Base-by-base conservation (phyloP, 2,329 filamentous ascomycete genomes). In the Pseudogymnoascus verrucosus region DNA sequence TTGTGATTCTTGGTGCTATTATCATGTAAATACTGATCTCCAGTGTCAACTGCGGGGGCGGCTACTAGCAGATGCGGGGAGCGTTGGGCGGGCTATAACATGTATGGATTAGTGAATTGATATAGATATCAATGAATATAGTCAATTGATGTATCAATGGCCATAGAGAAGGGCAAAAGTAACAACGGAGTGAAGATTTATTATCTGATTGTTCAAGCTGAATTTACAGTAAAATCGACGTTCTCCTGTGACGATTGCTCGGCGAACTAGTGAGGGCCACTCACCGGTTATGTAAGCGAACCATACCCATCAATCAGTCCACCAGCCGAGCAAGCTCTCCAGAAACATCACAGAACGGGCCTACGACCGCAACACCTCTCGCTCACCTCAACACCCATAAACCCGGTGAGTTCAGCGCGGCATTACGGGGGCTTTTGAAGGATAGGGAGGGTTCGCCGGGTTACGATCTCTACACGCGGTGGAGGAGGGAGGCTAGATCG, bases 291-390 rank as follows among this genome's bases (percentile, higher is more conserved):
- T 57, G 51, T 57, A 57, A 57, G 51, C 51, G 51, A 57, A 28
- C 28, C 28, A 57, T 57, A 34, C 51, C 51, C 51, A 57, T 57
- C 51, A 57, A 57, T 57, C 51, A 57, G 51, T 57, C 51, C 51
- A 57, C 51, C 28, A 57, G 28, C 51, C 51, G 51, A 57, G 51
- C 51, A 57, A 57, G 51, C 51, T 57, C 51, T 57, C 51, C 51
- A 57, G 51, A 57, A 57, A 57, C 51, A 57, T 57, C 51, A 34
- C 51, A 34, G 51, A 57, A 57, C 51, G 51, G n/a, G 51, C 51
- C 51, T 57, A 57, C 51, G 51, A 57, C 51, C 51, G 14, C n/a
- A 57, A 57, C 51, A 34, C 51, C n/a, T 19, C 51, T 12, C 6
- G 28, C 26, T 57, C 28, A 34, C 51, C n/a, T 57, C 51, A 34